Base-by-base conservation (phyloP, 208 protist genomes). In the Acanthamoeba lenticulata region DNA sequence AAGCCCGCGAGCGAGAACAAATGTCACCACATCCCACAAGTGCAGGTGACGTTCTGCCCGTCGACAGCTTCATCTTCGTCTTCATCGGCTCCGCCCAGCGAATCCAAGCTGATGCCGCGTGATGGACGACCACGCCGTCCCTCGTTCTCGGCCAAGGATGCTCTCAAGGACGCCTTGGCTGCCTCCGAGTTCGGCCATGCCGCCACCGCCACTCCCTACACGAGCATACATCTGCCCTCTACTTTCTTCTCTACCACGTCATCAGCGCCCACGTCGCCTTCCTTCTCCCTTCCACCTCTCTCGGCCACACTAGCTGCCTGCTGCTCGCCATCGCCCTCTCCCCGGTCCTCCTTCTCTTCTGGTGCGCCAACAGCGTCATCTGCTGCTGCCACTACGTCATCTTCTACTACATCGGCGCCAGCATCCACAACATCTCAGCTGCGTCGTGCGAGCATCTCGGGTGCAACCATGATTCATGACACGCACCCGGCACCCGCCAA, bases 1-100 rank as follows among this genome's bases (percentile, higher is more conserved):
- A 74, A 74, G 32, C 65, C 65, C 65, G 65, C 65, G 3, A 74
- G 65, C 36, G 65, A 36, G 34, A 74, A 74, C 65, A 74, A 74
- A 6, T 2, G 42, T 1, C 29, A 74, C 36, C 65, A 44, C 29
- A 17, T 36, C 62, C 17, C 65, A n/a, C 65, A 27, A 2, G 34
- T 74, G 29, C 65, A 1, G 36, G 32, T 44, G 34, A 6, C 29
- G 1, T 44, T 2, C 4, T 65, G 57, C 57, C 15, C 9, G 9
- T 40, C 65, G 36, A 24, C 65, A n/a, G 27, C 57, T 65, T 65
- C 57, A 65, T 2, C 57, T 6, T 60, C 52, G 15, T 65, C 57
- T 6, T 65, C 49, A 57, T 19, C 57, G 6, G 57, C 27, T 65
- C 57, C 57, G 57, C 65, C 65, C 3, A 74, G 65, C 65, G 65